Evolutionary conservation across 768 basidiomycete genomes (phyloP).

Genomic region (Mycena vulgaris): DNA sequence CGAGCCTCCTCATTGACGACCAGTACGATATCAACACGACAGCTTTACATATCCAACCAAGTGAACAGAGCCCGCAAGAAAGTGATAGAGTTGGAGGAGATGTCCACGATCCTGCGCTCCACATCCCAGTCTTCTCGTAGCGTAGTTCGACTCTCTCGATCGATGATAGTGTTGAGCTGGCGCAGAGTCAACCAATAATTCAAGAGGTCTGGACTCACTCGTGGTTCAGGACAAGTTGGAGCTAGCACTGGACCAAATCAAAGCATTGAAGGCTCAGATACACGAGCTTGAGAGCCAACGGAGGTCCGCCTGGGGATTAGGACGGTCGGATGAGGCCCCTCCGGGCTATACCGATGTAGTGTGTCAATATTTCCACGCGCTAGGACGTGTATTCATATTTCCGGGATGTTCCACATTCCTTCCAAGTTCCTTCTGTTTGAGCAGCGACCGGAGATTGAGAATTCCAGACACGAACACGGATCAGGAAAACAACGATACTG

Average conservation of each 20-base stretch:
- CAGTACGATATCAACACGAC: not conserved
- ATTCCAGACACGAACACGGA: too few relatives aligned
- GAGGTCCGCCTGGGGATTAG: constrained; percentile 14
- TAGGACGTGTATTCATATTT: too few relatives aligned
- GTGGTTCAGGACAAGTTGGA: not conserved
- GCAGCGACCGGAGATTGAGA: too few relatives aligned
- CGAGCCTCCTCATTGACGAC: not conserved
- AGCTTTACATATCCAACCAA: constrained; percentile 30
- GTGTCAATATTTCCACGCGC: too few relatives aligned
- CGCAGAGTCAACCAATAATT: not conserved
- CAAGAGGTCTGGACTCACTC: not conserved
- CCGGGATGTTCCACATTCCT: too few relatives aligned
- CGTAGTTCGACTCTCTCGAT: not conserved
- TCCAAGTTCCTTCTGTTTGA: too few relatives aligned
- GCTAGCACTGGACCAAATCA: not conserved
- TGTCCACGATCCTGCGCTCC: constrained; percentile 5
- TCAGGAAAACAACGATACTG: too few relatives aligned
- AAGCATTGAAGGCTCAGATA: constrained; percentile 13
- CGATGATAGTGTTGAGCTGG: not conserved
- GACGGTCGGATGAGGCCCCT: not conserved
- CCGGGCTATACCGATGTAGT: constrained; percentile 8
- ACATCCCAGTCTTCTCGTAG: not conserved
- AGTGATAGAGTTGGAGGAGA: constrained; percentile 18
- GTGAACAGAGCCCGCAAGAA: constrained; percentile 21
- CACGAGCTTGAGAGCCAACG: constrained; percentile 10